Conservation (phyloP, 2,329 filamentous ascomycete species). For the Colletotrichum limetticola region DNA sequence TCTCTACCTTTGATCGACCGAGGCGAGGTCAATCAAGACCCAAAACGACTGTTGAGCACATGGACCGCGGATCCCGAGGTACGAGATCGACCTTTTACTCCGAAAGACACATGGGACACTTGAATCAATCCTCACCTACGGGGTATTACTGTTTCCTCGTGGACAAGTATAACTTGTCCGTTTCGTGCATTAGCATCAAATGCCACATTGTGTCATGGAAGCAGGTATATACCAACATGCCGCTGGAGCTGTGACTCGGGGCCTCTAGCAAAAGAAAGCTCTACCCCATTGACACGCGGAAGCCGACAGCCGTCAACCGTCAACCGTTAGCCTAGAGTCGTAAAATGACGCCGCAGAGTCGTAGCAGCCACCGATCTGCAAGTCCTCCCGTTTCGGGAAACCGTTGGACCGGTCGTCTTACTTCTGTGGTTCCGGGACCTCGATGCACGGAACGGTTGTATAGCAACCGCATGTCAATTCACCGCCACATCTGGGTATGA, state of each 20-base stretch:
- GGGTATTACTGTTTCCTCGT: background rate
- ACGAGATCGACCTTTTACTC: conserved; percentile 1
- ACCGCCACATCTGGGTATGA: too few relatives aligned
- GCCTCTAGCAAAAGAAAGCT: too few relatives aligned
- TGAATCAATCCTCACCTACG: background rate
- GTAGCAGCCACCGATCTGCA: background rate
- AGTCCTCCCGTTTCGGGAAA: background rate
- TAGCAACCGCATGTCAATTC: too few relatives aligned
- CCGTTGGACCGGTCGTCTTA: background rate
- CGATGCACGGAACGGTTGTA: background rate
- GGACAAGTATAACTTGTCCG: too few relatives aligned
- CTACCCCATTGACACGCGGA: too few relatives aligned
- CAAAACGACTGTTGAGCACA: background rate
- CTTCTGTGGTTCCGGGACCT: background rate
- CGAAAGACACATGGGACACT: background rate
- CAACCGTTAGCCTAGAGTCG: background rate
- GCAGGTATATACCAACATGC: too few relatives aligned
- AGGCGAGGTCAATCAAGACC: background rate
- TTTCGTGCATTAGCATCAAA: too few relatives aligned
- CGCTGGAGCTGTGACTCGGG: too few relatives aligned
- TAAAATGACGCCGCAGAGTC: conserved; percentile 4
- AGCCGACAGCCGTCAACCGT: too few relatives aligned
- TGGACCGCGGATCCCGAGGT: background rate
- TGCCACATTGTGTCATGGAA: too few relatives aligned
- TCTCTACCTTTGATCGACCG: conserved; percentile 14